Evolutionary conservation across 2,329 filamentous ascomycete genomes (phyloP).

Genomic region (Diaporthe sp.): DNA sequence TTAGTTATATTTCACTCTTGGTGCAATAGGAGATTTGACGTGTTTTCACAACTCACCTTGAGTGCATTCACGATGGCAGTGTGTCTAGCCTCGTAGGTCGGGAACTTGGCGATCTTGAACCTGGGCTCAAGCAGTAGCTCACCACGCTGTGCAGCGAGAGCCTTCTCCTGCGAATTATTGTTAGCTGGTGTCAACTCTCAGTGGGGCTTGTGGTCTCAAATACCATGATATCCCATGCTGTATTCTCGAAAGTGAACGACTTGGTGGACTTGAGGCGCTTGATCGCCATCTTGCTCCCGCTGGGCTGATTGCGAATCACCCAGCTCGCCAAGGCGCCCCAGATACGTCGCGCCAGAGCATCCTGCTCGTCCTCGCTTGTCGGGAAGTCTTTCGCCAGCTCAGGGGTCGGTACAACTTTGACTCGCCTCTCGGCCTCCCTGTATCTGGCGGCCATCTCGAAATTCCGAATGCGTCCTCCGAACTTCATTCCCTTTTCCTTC

Average conservation of each 20-base stretch:
- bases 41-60: not conserved
- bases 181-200: not conserved
- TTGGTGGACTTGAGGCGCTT: not conserved
- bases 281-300: not conserved
- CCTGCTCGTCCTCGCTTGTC: not conserved
- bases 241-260: not conserved
- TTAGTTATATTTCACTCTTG: not conserved
- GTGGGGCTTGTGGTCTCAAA: not conserved
- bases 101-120: not conserved
- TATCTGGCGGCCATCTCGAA: not conserved
- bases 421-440: not conserved
- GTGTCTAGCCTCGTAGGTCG: not conserved
- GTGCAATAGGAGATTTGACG: rapidly evolving
- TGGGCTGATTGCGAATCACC: not conserved
- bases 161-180: not conserved
- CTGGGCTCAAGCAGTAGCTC: not conserved
- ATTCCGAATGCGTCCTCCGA: not conserved
- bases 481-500: not conserved
- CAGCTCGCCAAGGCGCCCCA: not conserved
- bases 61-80: not conserved
- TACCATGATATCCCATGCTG: not conserved
- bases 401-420: not conserved
- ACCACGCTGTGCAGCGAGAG: not conserved
- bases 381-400: not conserved
- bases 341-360: not conserved